Evolutionary conservation across 768 basidiomycete species (phyloP).

Genomic region (Boletus vinaceobasis): DNA sequence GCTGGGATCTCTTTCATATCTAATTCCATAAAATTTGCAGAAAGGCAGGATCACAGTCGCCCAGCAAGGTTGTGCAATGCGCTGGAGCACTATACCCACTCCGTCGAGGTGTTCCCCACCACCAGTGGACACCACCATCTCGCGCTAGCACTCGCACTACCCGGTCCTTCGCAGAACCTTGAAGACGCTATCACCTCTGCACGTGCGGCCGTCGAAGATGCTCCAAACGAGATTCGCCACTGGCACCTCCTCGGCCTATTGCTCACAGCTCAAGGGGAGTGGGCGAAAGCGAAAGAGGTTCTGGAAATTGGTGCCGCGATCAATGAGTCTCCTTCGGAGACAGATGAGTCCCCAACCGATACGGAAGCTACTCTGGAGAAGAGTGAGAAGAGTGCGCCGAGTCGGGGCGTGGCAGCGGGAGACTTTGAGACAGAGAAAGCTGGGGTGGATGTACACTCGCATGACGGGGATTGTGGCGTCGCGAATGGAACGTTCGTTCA

Average conservation of each 20-base stretch:
- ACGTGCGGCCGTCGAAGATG: conserved; percentile 68
- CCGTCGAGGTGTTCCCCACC: conserved; percentile 47
- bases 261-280: conserved; percentile 74
- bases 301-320: conserved; percentile 72
- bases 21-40: conserved; percentile 36
- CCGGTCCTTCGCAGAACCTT: conserved; percentile 62
- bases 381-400: conserved; percentile 1
- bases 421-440: conserved; percentile 16
- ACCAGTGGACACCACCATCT: conserved; percentile 72
- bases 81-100: conserved; percentile 45
- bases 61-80: conserved; percentile 56
- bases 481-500: conserved; percentile 11
- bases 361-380: conserved; percentile 14
- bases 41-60: conserved; percentile 62
- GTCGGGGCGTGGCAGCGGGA: neutral
- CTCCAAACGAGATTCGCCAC: conserved; percentile 60
- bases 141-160: conserved; percentile 67
- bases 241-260: conserved; percentile 92
- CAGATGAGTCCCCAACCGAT: conserved; percentile 32
- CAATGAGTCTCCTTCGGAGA: conserved; percentile 40
- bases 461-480: neutral
- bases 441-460: neutral
- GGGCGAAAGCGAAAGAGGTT: conserved; percentile 72
- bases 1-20: neutral
- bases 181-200: conserved; percentile 66